Evolutionary conservation across 2,329 filamentous ascomycete genomes (phyloP), one percentile per base, ranked within the genome.

Genomic region (Domatiomyces catenatus): DNA sequence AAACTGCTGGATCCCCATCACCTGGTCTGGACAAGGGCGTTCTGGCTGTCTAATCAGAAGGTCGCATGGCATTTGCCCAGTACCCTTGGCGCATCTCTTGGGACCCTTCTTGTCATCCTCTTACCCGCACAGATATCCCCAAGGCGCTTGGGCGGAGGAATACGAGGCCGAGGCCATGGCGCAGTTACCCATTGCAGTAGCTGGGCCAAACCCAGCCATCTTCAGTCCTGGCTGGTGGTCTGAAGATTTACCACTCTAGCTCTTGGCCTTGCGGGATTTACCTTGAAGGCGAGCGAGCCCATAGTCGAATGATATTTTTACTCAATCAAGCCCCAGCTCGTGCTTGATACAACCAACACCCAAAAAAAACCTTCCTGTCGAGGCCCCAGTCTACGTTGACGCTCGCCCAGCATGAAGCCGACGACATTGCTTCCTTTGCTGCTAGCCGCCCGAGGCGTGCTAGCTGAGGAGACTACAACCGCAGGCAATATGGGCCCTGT

Each of bases 401-500:
- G 32, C 32, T 24, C 22, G 22, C 22, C 22, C 22, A 24, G 3
- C 10, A 39, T 39, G 32, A 39, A 39, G 32, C 8, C 32, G 32
- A 5, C 39, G 19, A 2, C 36, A 42, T 15, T 46, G 7, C 4
- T 45, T 28, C 32, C 39, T 20, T 15, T 47, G 5, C 19, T 28
- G 44, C 22, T 48, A 44, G 36, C 45, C 43, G 51, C 50, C 22
- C 43, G 45, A 19, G 36, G 47, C 28, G 46, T 45, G 20, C 8
- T 50, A 24, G 48, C 51, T 8, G 51, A 56, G 47, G 47, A 50
- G 5, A 12, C 5, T 5, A 15, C 32, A 44, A 55, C 56, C n/a
- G 20, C 42, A 12, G 48, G 58, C 42, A 57, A 62, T 12, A 76
- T 76, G 72, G 77, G 76, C 8, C 76, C 76, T 6, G 75, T 76